Evolutionary conservation across 2,329 filamentous ascomycete genomes (phyloP), one percentile per base, ranked within the genome.

Genomic region (Pseudogymnoascus sp.): DNA sequence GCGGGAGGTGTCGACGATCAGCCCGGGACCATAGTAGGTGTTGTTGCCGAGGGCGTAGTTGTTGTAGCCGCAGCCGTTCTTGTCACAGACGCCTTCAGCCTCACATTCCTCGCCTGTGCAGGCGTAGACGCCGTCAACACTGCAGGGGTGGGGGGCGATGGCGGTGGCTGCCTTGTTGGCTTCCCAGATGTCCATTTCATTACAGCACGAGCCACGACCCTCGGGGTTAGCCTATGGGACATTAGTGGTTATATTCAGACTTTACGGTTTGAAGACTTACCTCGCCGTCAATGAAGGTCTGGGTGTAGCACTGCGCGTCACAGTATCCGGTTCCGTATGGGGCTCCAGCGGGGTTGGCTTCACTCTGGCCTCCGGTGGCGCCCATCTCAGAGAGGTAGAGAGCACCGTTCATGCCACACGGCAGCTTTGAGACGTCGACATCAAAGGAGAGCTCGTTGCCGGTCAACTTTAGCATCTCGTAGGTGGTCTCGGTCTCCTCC

Each of bases 141-240:
- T 76, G 75, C 81, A 83, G 1, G 79, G 74, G 64, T 83, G 81
- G 3, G 81, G 80, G 0, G 80, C 79, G 14, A 80, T 70, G 7
- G 76, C 74, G 16, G 74, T 78, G 4, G 81, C 72, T 2, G 71
- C 71, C 16, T 74, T 74, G 73, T 83, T 83, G 56, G 80, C 80
- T 65, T 83, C 81, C 79, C 80, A 82, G 67, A 83, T 81, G 64
- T 83, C 81, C 71, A 83, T 78, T 68, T 83, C 81, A 67, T 80
- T 80, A 68, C 81, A 83, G 76, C 81, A 83, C 2, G 77, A 72
- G 29, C 80, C 79, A 19, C 75, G 70, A 38, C 72, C 73, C 44
- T 76, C 74, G 56, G 79, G 68, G 69, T 81, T 81, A 24, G 74
- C 74, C 73, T 70, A 64, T 76, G 68, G 68, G 72, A 67, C 47